Conservation (phyloP, 306 rosid species). For the Astragalus membranaceus region DNA sequence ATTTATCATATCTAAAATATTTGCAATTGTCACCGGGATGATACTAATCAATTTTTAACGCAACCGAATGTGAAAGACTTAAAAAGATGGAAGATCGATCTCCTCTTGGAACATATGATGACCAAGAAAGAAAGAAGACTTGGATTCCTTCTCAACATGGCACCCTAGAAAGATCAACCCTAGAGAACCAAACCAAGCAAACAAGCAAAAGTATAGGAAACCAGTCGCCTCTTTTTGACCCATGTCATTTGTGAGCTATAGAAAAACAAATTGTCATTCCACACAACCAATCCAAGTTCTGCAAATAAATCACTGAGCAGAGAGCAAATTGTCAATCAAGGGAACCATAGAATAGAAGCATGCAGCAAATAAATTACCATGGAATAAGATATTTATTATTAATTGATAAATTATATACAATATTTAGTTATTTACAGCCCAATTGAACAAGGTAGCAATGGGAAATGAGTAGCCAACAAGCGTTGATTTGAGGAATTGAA, state of each 20-base stretch:
- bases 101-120: no score
- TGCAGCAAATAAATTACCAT: neutral
- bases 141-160: neutral
- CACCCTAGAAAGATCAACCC: conserved; percentile 5
- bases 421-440: neutral
- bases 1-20: no score
- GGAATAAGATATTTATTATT: neutral
- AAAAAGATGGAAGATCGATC: no score
- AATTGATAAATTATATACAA: conserved; percentile 18
- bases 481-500: neutral
- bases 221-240: neutral
- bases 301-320: neutral
- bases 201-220: neutral
- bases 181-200: neutral
- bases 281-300: neutral
- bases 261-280: neutral
- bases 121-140: no score
- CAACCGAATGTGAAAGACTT: no score
- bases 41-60: no score
- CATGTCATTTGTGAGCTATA: neutral
- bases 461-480: neutral
- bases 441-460: neutral
- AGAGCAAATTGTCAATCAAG: neutral
- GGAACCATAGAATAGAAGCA: neutral
- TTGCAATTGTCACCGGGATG: no score